A percentile compares a stretch with the other conserved stretches of the same genome.
These are phyloP conservation scores for Didymella glomerata DNA, from an alignment of 2,329 filamentous ascomycete species.

Conservation along the genomic window DNA sequence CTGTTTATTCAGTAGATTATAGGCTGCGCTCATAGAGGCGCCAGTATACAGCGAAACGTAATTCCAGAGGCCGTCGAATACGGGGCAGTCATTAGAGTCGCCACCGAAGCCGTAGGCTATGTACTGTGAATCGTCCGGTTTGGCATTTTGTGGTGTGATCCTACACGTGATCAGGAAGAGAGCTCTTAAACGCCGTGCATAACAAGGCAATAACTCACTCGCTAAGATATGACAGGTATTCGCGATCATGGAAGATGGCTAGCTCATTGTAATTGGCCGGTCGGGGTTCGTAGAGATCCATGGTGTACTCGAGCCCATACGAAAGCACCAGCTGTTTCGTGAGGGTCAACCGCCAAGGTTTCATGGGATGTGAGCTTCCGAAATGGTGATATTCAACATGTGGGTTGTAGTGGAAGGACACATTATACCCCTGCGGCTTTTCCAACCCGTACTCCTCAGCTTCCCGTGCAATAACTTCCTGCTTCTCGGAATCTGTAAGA, in stretches of 20 bases:
- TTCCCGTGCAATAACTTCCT: slow-evolving; percentile 62
- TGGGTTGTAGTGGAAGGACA: slow-evolving; percentile 95
- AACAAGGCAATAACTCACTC: slow-evolving; percentile 31
- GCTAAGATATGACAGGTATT: slow-evolving; percentile 89
- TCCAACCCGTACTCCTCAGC: slow-evolving; percentile 73
- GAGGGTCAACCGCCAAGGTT: slow-evolving; percentile 94
- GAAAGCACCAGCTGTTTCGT: slow-evolving; percentile 94
- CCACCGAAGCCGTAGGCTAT: slow-evolving; percentile 83
- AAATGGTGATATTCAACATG: slow-evolving; percentile 97
- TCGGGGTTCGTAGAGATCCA: slow-evolving; percentile 91
- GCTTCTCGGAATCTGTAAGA: slow-evolving; percentile 51
- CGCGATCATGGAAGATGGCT: slow-evolving; percentile 82
- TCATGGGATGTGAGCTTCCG: slow-evolving; percentile 97
- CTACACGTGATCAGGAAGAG: slow-evolving; percentile 24
- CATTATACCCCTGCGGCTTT: slow-evolving; percentile 83
- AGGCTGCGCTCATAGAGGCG: slow-evolving; percentile 87
- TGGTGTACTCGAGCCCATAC: slow-evolving; percentile 94
- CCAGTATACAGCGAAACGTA: slow-evolving; percentile 95
- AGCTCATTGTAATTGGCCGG: slow-evolving; percentile 89
- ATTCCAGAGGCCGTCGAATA: slow-evolving; percentile 94
- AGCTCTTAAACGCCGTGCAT: not conserved
- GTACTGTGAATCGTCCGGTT: slow-evolving; percentile 53
- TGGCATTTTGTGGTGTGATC: slow-evolving; percentile 59
- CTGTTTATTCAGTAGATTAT: slow-evolving; percentile 84
- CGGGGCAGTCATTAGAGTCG: slow-evolving; percentile 78